These are phyloP conservation scores for Puccinellia tenuiflora DNA, from an alignment of 176 grass and related monocot species.

Conservation along the genomic window DNA sequence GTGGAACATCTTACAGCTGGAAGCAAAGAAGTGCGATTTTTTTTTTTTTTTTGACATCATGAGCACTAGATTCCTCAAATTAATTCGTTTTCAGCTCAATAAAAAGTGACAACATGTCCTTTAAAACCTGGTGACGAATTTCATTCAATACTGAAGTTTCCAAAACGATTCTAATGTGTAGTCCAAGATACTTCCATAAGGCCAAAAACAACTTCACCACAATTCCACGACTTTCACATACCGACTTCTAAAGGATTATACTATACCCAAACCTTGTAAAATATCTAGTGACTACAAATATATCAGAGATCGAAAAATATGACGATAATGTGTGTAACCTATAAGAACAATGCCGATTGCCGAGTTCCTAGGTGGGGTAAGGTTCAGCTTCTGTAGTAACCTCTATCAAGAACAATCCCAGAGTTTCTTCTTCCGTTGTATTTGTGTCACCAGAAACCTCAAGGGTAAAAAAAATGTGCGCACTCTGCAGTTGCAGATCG, in stretches of 20 bases:
- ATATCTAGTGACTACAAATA: not conserved
- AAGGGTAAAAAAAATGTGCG: not conserved
- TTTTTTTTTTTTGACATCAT: too few relatives aligned
- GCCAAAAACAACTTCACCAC: not conserved
- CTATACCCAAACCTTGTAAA: not conserved
- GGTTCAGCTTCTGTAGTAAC: constrained; percentile 6
- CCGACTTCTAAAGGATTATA: constrained; percentile 21
- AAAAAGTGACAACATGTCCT: not conserved
- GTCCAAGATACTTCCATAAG: not conserved
- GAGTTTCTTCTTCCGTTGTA: not conserved
- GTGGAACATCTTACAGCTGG: too few relatives aligned
- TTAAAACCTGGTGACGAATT: not conserved
- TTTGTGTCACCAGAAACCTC: constrained; percentile 22
- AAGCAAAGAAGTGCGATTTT: too few relatives aligned
- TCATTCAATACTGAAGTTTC: not conserved
- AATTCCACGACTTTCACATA: not conserved
- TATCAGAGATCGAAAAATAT: constrained; percentile 5
- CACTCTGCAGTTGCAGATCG: not conserved
- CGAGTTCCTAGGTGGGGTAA: not conserved
- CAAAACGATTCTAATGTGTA: not conserved
- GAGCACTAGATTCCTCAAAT: too few relatives aligned
- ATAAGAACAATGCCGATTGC: not conserved
- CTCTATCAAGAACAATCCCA: constrained; percentile 8
- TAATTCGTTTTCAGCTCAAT: not conserved
- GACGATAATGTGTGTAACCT: constrained; percentile 5